Evolutionary conservation across 495 filamentous ascomycete species (phyloP), one percentile per base, ranked within the genome.

Genomic region (Pyrenopolyporus hunteri): DNA sequence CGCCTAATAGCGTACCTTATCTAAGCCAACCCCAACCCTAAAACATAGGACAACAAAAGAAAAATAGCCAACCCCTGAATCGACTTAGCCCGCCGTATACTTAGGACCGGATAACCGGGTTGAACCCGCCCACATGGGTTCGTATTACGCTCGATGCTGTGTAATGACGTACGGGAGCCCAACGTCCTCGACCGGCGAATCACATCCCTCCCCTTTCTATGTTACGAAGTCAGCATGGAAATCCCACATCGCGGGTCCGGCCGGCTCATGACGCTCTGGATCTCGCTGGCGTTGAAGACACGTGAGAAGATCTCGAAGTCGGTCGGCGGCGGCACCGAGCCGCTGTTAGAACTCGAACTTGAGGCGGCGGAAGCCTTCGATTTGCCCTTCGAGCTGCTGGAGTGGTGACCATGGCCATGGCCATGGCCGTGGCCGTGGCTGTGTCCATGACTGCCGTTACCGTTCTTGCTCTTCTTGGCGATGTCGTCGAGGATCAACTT

Each of bases 401-500:
- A 35, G 35, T 44, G 19, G 46, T 42, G 31, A 28, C 55, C 53
- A 3, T 40, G 37, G 19, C 44, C 14, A 13, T 37, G 31, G 6
- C 23, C 6, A 26, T 56, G 55, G n/a, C 72, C 42, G 17, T 43
- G 17, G 35, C 51, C 23, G 19, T 48, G 29, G 28, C 53, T n/a
- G 33, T 45, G 49, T 14, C 72, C 23, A 20, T 52, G 49, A 42
- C 45, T 25, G 11, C 35, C n/a, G n/a, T n/a, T 25, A 11, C 55
- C 55, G 31, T 65, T 46, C 39, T 71, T 76, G 55, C 70, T 70
- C 63, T 81, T 80, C 55, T 78, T 79, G 39, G 72, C 72, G 10
- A 80, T 71, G 26, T 82, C 79, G 33, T 82, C 76, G 9, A 76
- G 60, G 35, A 82, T 82, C 25, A 79, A 52, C 48, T 71, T 72